Evolutionary conservation across 2,329 filamentous ascomycete species (phyloP), one percentile per base, ranked within the genome.

Genomic region (Nemania abortiva): DNA sequence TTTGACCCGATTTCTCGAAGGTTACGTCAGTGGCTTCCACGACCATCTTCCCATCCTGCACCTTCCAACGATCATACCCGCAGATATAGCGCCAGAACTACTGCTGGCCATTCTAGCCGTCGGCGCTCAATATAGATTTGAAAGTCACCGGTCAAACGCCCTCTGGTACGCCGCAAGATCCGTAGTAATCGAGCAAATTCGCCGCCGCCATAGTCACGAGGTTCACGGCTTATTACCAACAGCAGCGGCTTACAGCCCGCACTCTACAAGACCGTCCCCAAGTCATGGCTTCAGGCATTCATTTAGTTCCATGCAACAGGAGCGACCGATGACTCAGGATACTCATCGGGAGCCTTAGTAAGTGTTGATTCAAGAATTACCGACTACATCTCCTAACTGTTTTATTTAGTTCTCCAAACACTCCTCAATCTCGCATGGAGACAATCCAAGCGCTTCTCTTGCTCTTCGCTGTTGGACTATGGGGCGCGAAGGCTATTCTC

Each of bases 21-120:
- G 90, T 1, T 93, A 92, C 73, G 87, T 92, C 62, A 88, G 86
- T 66, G 90, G 90, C 0, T 92, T 93, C 66, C 85, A 88, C 64
- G 85, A 87, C 61, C 84, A 87, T 68, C 75, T 87, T 0, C 86
- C 86, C 0, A 85, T 93, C 69, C 81, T 93, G 31, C 91, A 94
- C 76, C 81, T 92, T 5, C 88, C 91, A 0, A 92, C 90, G 0
- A 83, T 93, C 55, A 84, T 85, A 1, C 86, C 90, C 0, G 86
- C 86, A 7, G 87, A 89, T n/a, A 85, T 89, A n/a, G 88, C 90
- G 0, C 87, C 90, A 0, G 91, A 93, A 77, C 81, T 93, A 3
- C 81, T 92, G 5, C 80, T 94, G 31, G 90, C 90, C 0, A 86
- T 93, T 18, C 82, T 91, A 24, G 89, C 91, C 0, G 87, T 92